Base-by-base conservation (phyloP, 257 asterid genomes). In the Euphrasia confusa region DNA sequence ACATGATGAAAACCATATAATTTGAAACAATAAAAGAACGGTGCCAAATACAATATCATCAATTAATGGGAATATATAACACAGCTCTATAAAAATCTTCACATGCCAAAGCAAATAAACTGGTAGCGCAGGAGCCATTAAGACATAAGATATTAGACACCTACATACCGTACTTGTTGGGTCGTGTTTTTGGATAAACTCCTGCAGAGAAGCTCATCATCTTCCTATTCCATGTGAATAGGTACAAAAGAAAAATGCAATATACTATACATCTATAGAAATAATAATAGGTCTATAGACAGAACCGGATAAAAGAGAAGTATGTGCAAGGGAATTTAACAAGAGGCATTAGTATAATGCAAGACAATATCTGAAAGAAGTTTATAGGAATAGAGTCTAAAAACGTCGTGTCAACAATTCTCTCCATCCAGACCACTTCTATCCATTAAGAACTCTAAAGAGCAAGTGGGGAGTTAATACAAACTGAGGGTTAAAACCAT, bases 101-200 rank as follows among this genome's bases (percentile, higher is more conserved):
- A 26, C 26, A 35, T 6, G 49, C 60, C 27, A 61, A 72, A n/a
- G 69, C 69, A 61, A 58, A 47, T 33, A 47, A 49, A 60, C 37
- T 60, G 58, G 40, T 58, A 44, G 68, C 68, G 71, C 66, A 74
- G 79, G 69, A 74, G 64, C 39, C 83, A 79, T 57, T 47, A 64
- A 77, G 79, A 72, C 83, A 73, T 64, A 4, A 33, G 5, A 33
- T 4, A 74, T 64, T 67, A 72, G 78, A 59, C 57, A 61, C 93
- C 90, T 69, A 83, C 95, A 84, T 82, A 84, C 95, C 95, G 88
- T 84, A 77, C 81, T 75, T 54, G 75, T 72, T 69, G 75, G 72
- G 72, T 77, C 74, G 85, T 78, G 72, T 67, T 78, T 80, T 68
- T 70, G 85, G 77, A 68, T 71, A 61, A 33, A 73, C 85, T 84